Conservation (phyloP, 495 filamentous ascomycete species). For the Cladorrhinum samala region DNA sequence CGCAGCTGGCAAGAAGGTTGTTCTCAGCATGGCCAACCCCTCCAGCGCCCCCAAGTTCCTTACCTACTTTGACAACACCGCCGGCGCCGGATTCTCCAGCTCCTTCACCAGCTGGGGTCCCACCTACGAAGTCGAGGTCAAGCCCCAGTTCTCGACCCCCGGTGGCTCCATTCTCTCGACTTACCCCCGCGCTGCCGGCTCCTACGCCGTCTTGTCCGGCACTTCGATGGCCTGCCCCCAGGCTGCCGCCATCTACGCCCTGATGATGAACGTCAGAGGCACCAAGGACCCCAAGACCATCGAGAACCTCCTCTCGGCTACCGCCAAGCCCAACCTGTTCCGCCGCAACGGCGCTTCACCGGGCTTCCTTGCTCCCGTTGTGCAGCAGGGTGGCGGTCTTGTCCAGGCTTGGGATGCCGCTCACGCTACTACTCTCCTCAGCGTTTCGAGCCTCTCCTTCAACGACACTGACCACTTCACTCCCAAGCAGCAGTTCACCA, state of each 20-base stretch:
- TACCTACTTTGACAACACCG: constrained; percentile 31
- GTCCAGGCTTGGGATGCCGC: constrained; percentile 53
- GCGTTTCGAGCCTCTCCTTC: constrained; percentile 49
- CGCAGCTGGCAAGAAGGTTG: constrained; percentile 31
- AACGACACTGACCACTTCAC: constrained; percentile 52
- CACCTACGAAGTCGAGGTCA: constrained; percentile 48
- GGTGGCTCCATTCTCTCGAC: constrained; percentile 54
- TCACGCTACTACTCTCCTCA: constrained; percentile 46
- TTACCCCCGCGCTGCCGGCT: constrained; percentile 44
- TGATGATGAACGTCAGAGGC: constrained; percentile 43
- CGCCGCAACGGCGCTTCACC: constrained; percentile 34
- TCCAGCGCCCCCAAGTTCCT: constrained; percentile 31
- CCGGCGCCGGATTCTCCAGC: constrained; percentile 41
- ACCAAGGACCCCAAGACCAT: constrained; percentile 43
- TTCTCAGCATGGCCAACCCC: constrained; percentile 39
- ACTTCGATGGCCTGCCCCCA: constrained; percentile 58
- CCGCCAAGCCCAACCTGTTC: constrained; percentile 42
- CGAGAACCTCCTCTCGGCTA: constrained; percentile 41
- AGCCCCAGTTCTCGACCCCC: constrained; percentile 48
- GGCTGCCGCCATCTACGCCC: constrained; percentile 48
- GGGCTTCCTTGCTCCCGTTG: constrained; percentile 45
- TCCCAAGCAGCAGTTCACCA: constrained; percentile 40
- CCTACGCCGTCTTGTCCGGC: constrained; percentile 50
- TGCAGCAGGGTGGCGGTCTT: constrained; percentile 52
- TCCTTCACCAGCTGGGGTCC: constrained; percentile 53